These are phyloP conservation scores for Dichotomopilus funicola DNA, from an alignment of 2,329 filamentous ascomycete genomes.

Conservation along the genomic window DNA sequence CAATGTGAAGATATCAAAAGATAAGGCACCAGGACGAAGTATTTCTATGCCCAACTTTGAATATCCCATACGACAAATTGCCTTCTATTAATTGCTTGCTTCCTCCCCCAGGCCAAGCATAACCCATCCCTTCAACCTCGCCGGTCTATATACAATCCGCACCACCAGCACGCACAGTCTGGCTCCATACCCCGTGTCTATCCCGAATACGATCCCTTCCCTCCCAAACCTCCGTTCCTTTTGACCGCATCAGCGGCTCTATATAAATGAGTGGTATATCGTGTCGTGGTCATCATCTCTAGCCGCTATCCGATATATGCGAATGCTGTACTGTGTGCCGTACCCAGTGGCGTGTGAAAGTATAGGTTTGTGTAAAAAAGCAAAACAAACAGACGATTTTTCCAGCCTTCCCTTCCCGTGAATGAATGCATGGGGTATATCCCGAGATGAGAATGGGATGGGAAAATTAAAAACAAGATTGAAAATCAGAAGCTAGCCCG, in stretches of 20 bases:
- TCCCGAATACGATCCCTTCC: background rate
- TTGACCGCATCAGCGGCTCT: no score
- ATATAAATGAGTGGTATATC: slow-evolving; percentile 9
- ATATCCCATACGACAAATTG: background rate
- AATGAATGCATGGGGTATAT: no score
- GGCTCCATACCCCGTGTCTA: slow-evolving; percentile 1
- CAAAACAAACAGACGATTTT: no score
- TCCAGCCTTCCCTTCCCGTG: no score
- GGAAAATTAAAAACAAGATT: background rate
- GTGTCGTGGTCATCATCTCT: slow-evolving; percentile 2
- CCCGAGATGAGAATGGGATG: no score
- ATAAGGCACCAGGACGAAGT: background rate
- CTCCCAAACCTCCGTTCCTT: background rate
- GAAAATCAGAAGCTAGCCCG: background rate
- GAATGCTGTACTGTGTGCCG: slow-evolving; percentile 1
- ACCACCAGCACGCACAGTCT: no score
- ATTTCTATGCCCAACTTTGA: no score
- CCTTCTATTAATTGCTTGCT: background rate
- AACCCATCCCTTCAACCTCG: background rate
- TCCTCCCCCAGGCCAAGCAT: background rate
- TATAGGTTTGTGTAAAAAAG: no score
- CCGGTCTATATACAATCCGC: slow-evolving; percentile 1
- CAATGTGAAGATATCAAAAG: no score
- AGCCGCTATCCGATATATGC: background rate
- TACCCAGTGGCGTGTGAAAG: background rate